Percentiles rank a stretch among this genome's conserved stretches.
Conservation (phyloP, 2,329 filamentous ascomycete genomes). For the Aspergillus alliaceus region DNA sequence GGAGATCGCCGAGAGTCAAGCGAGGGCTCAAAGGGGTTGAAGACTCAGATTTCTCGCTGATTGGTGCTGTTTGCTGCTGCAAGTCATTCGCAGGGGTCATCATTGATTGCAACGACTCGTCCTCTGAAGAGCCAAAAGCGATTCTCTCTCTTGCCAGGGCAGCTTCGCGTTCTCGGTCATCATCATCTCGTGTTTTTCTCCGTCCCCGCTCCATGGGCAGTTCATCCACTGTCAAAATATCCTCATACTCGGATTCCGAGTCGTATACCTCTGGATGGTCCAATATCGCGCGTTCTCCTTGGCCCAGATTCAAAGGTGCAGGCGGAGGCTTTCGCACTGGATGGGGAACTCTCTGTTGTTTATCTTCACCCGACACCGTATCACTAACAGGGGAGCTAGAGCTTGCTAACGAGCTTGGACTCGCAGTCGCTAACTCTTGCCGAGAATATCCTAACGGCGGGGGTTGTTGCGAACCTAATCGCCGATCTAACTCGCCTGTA, state of each 20-base stretch:
- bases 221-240: constrained; percentile 69
- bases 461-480: constrained; percentile 6
- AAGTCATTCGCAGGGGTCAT: constrained; percentile 8
- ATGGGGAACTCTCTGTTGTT: constrained; percentile 45
- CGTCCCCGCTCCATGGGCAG: constrained; percentile 67
- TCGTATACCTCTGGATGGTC: constrained; percentile 55
- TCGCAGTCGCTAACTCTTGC: constrained; percentile 16
- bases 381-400: constrained; percentile 20
- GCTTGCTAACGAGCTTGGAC: constrained; percentile 21
- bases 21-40: constrained; percentile 34
- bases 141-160: constrained; percentile 61
- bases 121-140: constrained; percentile 50
- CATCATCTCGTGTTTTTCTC: constrained; percentile 81
- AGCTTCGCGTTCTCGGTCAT: constrained; percentile 76
- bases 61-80: not conserved
- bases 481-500: constrained; percentile 4
- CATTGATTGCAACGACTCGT: not conserved
- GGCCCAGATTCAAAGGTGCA: constrained; percentile 73
- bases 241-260: constrained; percentile 81
- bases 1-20: constrained; percentile 35
- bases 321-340: constrained; percentile 79
- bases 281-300: constrained; percentile 42
- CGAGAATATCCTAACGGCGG: constrained; percentile 13
- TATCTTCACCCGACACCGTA: constrained; percentile 15
- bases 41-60: not conserved